These are phyloP conservation scores for Trichomonas vaginalis DNA, from an alignment of 208 protist genomes.

Conservation along the genomic window DNA sequence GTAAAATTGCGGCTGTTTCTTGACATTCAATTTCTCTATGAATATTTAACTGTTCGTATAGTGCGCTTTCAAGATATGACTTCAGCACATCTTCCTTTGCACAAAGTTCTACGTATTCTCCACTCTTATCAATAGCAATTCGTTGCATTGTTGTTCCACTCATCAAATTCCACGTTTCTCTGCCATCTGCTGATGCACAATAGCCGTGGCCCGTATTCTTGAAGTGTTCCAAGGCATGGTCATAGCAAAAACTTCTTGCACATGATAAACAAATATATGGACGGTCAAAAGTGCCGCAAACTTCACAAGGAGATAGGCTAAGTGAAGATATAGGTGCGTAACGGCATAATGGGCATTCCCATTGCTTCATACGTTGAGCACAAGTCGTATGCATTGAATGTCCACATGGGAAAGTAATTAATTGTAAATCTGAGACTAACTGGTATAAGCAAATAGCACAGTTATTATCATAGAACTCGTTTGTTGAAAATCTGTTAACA, in stretches of 20 bases:
- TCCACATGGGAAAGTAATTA: not conserved
- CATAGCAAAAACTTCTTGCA: not conserved
- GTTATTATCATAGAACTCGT: not conserved
- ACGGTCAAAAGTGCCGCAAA: not conserved
- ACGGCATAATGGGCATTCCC: not conserved
- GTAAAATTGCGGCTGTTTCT: not conserved
- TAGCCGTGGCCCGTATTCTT: not conserved
- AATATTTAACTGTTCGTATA: not conserved
- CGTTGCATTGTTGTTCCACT: not conserved
- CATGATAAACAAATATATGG: not conserved
- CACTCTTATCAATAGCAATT: not conserved
- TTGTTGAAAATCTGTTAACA: not conserved
- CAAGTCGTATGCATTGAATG: not conserved
- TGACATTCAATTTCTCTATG: not conserved
- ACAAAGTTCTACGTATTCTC: not conserved
- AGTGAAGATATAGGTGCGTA: not conserved
- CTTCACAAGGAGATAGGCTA: not conserved
- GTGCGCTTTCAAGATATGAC: not conserved
- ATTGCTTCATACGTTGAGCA: not conserved
- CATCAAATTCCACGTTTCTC: slow-evolving; percentile 14
- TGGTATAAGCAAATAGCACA: not conserved
- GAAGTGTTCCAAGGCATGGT: not conserved
- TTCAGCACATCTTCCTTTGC: not conserved
- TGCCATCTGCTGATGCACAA: not conserved
- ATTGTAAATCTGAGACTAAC: not conserved